Percentiles rank a stretch among this genome's conserved stretches.
Conservation (phyloP, 805 yeast species). For the Suhomyces faveliae region DNA sequence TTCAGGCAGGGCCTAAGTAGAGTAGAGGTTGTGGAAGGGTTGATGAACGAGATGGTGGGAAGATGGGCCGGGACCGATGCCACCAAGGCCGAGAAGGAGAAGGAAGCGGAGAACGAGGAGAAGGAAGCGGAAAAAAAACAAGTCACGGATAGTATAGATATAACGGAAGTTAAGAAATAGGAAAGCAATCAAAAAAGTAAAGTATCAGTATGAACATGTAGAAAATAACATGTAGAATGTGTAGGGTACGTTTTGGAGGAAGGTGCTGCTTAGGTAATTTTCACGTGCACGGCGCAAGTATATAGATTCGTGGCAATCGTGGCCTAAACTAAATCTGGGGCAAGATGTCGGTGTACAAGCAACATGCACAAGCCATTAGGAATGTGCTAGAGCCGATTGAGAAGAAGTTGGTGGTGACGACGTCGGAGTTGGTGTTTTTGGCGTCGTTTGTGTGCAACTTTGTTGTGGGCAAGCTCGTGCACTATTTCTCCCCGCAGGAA, state of each 20-base stretch:
- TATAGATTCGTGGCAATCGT: background rate
- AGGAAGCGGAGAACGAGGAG: background rate
- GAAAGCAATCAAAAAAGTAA: too few relatives aligned
- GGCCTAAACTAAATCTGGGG: background rate
- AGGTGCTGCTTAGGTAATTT: too few relatives aligned
- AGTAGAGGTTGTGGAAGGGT: slow-evolving; percentile 53
- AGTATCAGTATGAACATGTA: too few relatives aligned
- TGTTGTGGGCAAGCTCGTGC: slow-evolving; percentile 51
- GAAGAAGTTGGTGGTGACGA: slow-evolving; percentile 11
- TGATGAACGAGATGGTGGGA: slow-evolving; percentile 75
- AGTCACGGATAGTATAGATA: too few relatives aligned
- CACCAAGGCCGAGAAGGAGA: background rate
- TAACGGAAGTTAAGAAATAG: too few relatives aligned
- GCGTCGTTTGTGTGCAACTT: slow-evolving; percentile 42
- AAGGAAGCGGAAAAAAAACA: background rate
- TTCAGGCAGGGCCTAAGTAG: slow-evolving; percentile 56
- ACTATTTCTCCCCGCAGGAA: slow-evolving; percentile 43
- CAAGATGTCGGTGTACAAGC: slow-evolving; percentile 13
- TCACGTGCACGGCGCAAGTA: background rate
- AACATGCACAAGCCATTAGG: slow-evolving; percentile 7
- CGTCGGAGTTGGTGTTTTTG: slow-evolving; percentile 27
- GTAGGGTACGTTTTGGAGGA: too few relatives aligned
- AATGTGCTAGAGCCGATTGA: background rate
- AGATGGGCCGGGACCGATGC: slow-evolving; percentile 52
- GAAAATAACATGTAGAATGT: too few relatives aligned